Percentiles rank a stretch among this genome's conserved stretches.
Conservation (phyloP, 1,284 basidiomycete genomes). For the Apiotrichum gracile region DNA sequence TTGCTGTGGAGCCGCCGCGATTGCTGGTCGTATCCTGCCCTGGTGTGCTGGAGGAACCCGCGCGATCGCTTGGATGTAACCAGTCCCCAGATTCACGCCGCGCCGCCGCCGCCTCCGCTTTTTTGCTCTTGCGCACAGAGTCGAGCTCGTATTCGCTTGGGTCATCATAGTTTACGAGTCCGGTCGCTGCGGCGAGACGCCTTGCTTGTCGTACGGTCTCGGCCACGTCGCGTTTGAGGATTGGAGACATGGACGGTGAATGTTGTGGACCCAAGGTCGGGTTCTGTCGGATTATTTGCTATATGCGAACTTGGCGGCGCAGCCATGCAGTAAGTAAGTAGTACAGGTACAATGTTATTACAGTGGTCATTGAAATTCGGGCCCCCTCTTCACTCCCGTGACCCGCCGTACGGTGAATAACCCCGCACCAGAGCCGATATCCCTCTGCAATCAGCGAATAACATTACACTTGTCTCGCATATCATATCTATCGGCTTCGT, state of each 20-base stretch:
- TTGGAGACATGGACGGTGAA: conserved; percentile 35
- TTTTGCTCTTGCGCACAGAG: conserved; percentile 1
- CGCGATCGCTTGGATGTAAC: no score
- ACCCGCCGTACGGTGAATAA: not conserved
- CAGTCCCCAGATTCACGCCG: no score
- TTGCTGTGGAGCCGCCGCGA: not conserved
- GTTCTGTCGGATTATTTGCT: not conserved
- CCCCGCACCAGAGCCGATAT: not conserved
- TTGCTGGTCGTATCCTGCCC: not conserved
- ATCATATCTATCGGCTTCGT: no score
- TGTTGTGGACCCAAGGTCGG: conserved; percentile 1
- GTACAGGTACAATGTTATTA: no score
- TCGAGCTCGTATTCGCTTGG: conserved; percentile 18
- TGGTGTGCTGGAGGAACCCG: not conserved
- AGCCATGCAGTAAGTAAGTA: no score
- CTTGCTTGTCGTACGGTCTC: conserved; percentile 42
- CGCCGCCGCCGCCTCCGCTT: not conserved
- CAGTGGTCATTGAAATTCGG: no score
- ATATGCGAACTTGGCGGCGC: not conserved
- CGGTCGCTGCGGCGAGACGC: conserved; percentile 30
- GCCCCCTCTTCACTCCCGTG: not conserved
- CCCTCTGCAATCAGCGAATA: not conserved
- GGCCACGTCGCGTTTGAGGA: conserved; percentile 41
- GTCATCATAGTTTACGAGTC: conserved; percentile 13
- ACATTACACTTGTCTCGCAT: not conserved